Conservation (phyloP, 2,329 filamentous ascomycete species). For the Dryadomyces sulphureus region DNA sequence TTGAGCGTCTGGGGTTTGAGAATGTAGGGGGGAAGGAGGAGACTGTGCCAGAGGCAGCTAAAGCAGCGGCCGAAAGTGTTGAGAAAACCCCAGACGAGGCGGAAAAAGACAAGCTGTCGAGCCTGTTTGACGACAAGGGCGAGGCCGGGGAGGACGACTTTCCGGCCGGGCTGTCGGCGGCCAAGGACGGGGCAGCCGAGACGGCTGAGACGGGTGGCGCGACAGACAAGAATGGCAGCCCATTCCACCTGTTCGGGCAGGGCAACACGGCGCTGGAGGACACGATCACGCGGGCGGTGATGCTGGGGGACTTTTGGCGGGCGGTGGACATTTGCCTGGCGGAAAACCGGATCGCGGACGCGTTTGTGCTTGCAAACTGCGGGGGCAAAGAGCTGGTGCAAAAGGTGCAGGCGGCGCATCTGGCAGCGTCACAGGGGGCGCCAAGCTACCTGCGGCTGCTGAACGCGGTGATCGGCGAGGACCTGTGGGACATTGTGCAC, state of each 20-base stretch:
- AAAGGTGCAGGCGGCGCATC: conserved; percentile 83
- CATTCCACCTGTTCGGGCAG: conserved; percentile 78
- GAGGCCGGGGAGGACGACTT: conserved; percentile 73
- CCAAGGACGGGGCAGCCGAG: conserved; percentile 63
- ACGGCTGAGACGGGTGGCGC: conserved; percentile 24
- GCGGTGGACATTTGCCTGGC: conserved; percentile 80
- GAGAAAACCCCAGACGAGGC: conserved; percentile 12
- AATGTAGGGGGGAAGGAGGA: conserved; percentile 8
- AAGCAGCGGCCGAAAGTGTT: conserved; percentile 10
- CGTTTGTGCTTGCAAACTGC: conserved; percentile 95
- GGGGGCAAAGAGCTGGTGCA: conserved; percentile 87
- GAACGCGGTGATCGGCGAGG: conserved; percentile 86
- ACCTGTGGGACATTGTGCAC: conserved; percentile 94
- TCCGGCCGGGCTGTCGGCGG: conserved; percentile 67
- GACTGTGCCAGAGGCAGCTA: conserved; percentile 21
- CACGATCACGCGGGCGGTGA: conserved; percentile 71
- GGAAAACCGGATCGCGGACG: conserved; percentile 84
- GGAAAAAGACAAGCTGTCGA: conserved; percentile 46
- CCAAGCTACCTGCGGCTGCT: conserved; percentile 88
- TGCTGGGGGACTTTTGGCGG: conserved; percentile 81
- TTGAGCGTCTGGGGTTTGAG: conserved; percentile 77
- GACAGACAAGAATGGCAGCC: conserved; percentile 54
- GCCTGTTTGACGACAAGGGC: conserved; percentile 69
- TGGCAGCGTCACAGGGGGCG: conserved; percentile 64
- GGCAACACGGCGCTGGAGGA: conserved; percentile 75